phyloP scores from a whole-genome alignment of 2,329 filamentous ascomycete genomes.

The Dothiorella sarmentorum region DNA sequence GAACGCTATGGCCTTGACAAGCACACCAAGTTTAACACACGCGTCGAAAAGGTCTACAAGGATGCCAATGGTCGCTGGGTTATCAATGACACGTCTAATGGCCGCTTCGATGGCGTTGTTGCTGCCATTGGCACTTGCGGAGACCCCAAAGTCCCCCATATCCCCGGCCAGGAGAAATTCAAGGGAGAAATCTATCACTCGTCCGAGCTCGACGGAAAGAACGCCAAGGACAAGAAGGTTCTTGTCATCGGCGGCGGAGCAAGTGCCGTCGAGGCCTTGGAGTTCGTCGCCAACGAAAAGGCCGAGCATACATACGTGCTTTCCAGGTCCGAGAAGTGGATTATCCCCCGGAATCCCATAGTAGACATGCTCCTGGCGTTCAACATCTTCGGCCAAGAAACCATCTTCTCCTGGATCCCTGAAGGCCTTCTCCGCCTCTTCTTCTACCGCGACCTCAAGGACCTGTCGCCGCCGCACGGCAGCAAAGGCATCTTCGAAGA shows the following conservation, averaged over 20 bases:
- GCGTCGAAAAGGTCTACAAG: slow-evolving; percentile 66
- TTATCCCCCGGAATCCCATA: slow-evolving; percentile 75
- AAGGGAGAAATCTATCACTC: slow-evolving; percentile 72
- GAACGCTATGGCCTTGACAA: slow-evolving; percentile 67
- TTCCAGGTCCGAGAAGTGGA: slow-evolving; percentile 74
- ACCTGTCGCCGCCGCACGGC: slow-evolving; percentile 59
- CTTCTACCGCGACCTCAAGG: slow-evolving; percentile 78
- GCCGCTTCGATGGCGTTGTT: slow-evolving; percentile 74
- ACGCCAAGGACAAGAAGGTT: slow-evolving; percentile 71
- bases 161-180: slow-evolving; percentile 70
- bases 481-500: slow-evolving; percentile 74
- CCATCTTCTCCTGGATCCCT: slow-evolving; percentile 70
- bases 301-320: slow-evolving; percentile 70
- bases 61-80: slow-evolving; percentile 70
- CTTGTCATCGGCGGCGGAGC: slow-evolving; percentile 76
- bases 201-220: slow-evolving; percentile 67
- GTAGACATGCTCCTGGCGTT: slow-evolving; percentile 70
- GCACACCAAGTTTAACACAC: slow-evolving; percentile 68
- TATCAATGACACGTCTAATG: slow-evolving; percentile 67
- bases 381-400: slow-evolving; percentile 78
- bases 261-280: slow-evolving; percentile 76
- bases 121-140: slow-evolving; percentile 78
- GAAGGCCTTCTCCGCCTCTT: slow-evolving; percentile 70
- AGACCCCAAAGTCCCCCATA: slow-evolving; percentile 67
- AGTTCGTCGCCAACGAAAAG: slow-evolving; percentile 67